A percentile compares a stretch with the other conserved stretches of the same genome.
These are phyloP conservation scores for Mariannaea sp. DNA, from an alignment of 2,329 filamentous ascomycete species.

Conservation along the genomic window DNA sequence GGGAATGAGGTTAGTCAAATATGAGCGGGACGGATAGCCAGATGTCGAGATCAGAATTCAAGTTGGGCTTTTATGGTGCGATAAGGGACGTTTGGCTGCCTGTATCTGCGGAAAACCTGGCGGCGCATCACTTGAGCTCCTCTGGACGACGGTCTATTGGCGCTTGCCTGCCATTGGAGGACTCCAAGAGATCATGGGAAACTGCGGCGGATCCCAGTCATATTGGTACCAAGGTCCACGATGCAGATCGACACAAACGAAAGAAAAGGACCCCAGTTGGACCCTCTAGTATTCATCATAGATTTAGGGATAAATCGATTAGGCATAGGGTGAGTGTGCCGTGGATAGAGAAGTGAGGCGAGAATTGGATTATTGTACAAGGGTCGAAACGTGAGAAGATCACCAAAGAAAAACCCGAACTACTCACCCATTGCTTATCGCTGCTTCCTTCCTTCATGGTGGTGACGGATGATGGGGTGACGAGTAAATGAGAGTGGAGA, in stretches of 20 bases:
- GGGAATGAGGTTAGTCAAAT: constrained; percentile 15
- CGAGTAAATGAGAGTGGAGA: constrained; percentile 5
- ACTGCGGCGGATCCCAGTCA: constrained; percentile 21
- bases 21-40: not conserved
- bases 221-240: constrained; percentile 31
- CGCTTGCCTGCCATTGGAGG: constrained; percentile 29
- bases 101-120: constrained; percentile 28
- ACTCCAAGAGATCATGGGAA: constrained; percentile 14
- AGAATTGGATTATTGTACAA: constrained; percentile 11
- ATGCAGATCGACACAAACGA: constrained; percentile 4
- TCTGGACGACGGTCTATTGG: constrained; percentile 22
- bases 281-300: constrained; percentile 26
- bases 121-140: constrained; percentile 18
- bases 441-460: constrained; percentile 34
- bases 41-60: constrained; percentile 4
- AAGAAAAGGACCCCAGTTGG: constrained; percentile 26
- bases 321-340: constrained; percentile 16
- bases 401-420: constrained; percentile 12
- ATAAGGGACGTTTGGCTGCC: constrained; percentile 31
- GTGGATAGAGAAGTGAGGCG: constrained; percentile 6
- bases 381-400: constrained; percentile 15
- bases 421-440: constrained; percentile 57
- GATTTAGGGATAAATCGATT: constrained; percentile 11
- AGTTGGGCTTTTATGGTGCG: constrained; percentile 12
- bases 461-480: constrained; percentile 9